A percentile compares a stretch with the other conserved stretches of the same genome.
These are phyloP conservation scores for Colletotrichum caudatum DNA, from an alignment of 2,329 filamentous ascomycete species.

Conservation along the genomic window DNA sequence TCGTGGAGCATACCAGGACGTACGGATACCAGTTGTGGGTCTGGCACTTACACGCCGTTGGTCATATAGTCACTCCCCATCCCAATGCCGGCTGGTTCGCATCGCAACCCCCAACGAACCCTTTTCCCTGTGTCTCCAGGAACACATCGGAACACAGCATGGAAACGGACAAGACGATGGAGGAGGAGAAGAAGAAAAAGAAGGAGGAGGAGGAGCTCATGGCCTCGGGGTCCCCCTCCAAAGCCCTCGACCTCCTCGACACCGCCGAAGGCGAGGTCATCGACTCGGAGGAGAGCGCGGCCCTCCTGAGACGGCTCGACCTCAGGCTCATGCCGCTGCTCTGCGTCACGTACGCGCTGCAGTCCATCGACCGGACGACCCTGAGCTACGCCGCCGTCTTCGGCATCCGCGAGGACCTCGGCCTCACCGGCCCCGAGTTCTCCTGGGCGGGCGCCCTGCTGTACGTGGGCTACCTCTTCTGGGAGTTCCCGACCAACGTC, in stretches of 20 bases:
- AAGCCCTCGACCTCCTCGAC: slow-evolving; percentile 34
- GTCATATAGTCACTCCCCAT: slow-evolving; percentile 3
- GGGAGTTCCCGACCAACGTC: slow-evolving; percentile 69
- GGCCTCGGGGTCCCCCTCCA: slow-evolving; percentile 15
- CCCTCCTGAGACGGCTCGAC: slow-evolving; percentile 42
- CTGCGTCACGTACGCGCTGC: slow-evolving; percentile 33
- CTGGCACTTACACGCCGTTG: slow-evolving; percentile 13
- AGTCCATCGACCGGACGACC: slow-evolving; percentile 31
- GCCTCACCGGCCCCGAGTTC: slow-evolving; percentile 66
- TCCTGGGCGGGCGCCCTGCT: slow-evolving; percentile 69
- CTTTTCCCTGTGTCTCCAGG: not conserved
- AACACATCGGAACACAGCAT: not conserved
- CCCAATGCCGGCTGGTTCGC: not conserved
- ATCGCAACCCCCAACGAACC: not conserved
- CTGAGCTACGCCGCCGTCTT: slow-evolving; percentile 64
- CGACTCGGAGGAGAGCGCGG: slow-evolving; percentile 13
- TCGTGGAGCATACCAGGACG: not conserved
- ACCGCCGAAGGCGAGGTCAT: slow-evolving; percentile 24
- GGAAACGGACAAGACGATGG: slow-evolving; percentile 8
- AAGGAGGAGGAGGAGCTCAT: slow-evolving; percentile 28
- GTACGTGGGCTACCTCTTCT: slow-evolving; percentile 69
- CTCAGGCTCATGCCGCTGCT: slow-evolving; percentile 45
- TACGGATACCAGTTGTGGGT: not conserved
- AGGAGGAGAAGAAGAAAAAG: slow-evolving; percentile 21
- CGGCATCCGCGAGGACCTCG: slow-evolving; percentile 61